Percentiles rank a stretch among this genome's conserved stretches.
Evolutionary conservation across 345 rosid species (phyloP).

Genomic region (Anacardium occidentale): DNA sequence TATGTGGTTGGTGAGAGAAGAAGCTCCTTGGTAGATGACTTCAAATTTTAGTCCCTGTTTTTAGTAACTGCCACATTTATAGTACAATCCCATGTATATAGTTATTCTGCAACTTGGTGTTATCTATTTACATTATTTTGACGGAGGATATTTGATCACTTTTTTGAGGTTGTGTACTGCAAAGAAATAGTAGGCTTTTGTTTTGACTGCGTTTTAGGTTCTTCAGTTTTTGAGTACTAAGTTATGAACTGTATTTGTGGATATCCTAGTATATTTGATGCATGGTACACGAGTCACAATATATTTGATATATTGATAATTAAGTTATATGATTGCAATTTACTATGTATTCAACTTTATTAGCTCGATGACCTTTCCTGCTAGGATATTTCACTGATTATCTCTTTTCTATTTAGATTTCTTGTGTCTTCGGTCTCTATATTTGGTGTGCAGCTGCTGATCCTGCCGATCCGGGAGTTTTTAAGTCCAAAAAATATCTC

Average conservation of each 20-base stretch:
- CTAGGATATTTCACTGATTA: slow-evolving; percentile 8
- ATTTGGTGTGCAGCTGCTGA: slow-evolving; percentile 91
- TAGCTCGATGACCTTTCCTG: background rate
- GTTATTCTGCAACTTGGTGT: background rate
- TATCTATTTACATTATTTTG: background rate
- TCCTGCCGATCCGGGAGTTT: slow-evolving; percentile 84
- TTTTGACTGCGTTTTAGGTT: background rate
- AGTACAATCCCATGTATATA: background rate
- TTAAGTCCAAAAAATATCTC: slow-evolving; percentile 75
- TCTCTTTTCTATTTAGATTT: slow-evolving; percentile 44
- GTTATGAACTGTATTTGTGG: slow-evolving; percentile 8
- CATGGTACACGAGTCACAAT: background rate
- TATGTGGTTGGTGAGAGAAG: background rate
- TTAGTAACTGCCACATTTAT: background rate
- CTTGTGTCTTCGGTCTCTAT: slow-evolving; percentile 69
- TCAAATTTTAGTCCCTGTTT: background rate
- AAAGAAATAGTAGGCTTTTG: background rate
- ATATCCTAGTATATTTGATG: background rate
- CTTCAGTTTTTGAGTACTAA: background rate
- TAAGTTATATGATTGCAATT: too few species aligned
- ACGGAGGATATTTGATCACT: background rate
- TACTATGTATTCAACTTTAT: too few species aligned
- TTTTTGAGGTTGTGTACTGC: background rate
- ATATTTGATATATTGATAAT: background rate
- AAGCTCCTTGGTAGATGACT: background rate